Evolutionary conservation across 495 filamentous ascomycete species (phyloP).

Genomic region (Peziza echinospora): DNA sequence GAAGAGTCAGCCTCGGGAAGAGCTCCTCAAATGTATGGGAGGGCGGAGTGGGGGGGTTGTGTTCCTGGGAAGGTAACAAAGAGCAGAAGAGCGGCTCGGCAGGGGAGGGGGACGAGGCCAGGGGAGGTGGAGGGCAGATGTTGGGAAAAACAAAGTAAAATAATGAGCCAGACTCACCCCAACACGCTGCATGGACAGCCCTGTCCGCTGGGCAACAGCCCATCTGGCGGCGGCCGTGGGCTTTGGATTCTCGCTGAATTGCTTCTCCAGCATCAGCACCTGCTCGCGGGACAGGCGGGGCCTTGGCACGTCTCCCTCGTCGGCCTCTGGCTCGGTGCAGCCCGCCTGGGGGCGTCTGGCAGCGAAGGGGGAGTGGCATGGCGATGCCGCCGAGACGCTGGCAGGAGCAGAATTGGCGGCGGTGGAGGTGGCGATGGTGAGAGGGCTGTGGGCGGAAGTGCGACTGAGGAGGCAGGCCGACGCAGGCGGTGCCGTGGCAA

Average conservation of each 20-base stretch:
- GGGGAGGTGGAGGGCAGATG: constrained; percentile 11
- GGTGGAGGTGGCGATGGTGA: no score
- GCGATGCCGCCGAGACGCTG: no score
- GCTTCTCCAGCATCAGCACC: constrained; percentile 11
- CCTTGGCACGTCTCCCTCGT: constrained; percentile 10
- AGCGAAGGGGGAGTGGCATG: no score
- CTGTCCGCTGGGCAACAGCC: constrained; percentile 12
- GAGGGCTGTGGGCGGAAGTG: no score
- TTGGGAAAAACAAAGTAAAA: constrained; percentile 20
- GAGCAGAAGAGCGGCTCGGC: no score
- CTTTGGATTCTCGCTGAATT: constrained; percentile 14
- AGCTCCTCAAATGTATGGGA: constrained; percentile 17
- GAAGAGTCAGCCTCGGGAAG: background rate
- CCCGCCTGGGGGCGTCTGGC: no score
- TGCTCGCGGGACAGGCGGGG: constrained; percentile 14
- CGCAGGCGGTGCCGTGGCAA: no score
- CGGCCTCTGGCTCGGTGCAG: no score
- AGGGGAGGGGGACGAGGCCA: no score
- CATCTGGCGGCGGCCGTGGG: constrained; percentile 13
- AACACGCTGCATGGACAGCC: constrained; percentile 15
- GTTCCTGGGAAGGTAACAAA: no score
- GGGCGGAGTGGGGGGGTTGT: constrained; percentile 15
- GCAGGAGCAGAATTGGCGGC: no score
- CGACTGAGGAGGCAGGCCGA: no score
- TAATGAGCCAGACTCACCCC: constrained; percentile 12